phyloP scores from a whole-genome alignment of 2,329 filamentous ascomycete species.

The Alternaria angustiovoidea region DNA sequence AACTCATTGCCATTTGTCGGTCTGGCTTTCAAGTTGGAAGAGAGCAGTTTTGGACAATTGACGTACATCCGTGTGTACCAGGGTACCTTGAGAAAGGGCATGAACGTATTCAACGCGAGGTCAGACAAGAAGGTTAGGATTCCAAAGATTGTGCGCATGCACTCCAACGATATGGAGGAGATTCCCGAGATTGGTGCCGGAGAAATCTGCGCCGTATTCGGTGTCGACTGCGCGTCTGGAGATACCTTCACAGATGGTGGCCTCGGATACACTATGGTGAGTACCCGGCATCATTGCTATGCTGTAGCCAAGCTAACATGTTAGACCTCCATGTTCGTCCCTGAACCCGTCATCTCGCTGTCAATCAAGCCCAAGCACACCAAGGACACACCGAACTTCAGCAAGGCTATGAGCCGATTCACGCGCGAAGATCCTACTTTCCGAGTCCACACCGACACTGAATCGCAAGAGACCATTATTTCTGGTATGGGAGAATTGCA shows the following conservation, averaged over 20 bases:
- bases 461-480: constrained; percentile 97
- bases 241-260: constrained; percentile 97
- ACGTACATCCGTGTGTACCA: constrained; percentile 99
- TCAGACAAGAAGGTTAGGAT: constrained; percentile 96
- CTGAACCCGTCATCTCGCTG: constrained; percentile 96
- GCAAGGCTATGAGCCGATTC: constrained; percentile 98
- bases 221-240: constrained; percentile 95
- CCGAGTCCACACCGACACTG: constrained; percentile 88
- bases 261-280: constrained; percentile 86
- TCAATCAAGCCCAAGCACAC: constrained; percentile 96
- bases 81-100: constrained; percentile 85
- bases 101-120: constrained; percentile 91
- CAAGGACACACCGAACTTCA: constrained; percentile 92
- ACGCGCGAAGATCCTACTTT: constrained; percentile 98
- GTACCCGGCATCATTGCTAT: constrained; percentile 9
- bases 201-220: constrained; percentile 98
- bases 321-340: constrained; percentile 90
- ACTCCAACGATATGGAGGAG: constrained; percentile 99
- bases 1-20: constrained; percentile 94
- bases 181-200: constrained; percentile 90
- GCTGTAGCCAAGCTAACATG: constrained; percentile 19
- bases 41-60: constrained; percentile 97
- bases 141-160: constrained; percentile 97
- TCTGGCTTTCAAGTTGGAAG: constrained; percentile 97
- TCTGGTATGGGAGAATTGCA: constrained; percentile 98